Percentiles rank a stretch among this genome's conserved stretches.
Evolutionary conservation across 139 green algal species (phyloP).

Genomic region (Asterochloris sp.): DNA sequence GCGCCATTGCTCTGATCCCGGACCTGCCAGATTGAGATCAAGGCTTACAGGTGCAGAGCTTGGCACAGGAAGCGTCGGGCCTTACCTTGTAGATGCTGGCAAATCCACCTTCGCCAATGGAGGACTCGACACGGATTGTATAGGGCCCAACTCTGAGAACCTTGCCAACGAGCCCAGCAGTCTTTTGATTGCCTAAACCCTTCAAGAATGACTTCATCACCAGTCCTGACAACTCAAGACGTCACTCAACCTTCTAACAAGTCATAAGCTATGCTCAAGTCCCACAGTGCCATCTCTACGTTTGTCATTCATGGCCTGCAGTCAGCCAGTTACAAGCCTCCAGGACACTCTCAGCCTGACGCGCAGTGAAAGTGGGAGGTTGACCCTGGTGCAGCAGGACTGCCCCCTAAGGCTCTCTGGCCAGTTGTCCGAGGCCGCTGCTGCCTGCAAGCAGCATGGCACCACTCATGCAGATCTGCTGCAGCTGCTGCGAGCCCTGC

Average conservation of each 20-base stretch:
- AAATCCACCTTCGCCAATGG: slow-evolving; percentile 62
- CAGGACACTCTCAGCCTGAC: background rate
- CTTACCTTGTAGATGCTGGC: slow-evolving; percentile 63
- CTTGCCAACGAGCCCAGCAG: slow-evolving; percentile 17
- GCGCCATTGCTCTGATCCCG: slow-evolving; percentile 37
- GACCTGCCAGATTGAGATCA: background rate
- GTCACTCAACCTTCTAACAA: background rate
- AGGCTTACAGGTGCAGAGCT: background rate
- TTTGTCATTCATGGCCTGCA: background rate
- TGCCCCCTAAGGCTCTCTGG: no score
- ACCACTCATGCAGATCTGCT: no score
- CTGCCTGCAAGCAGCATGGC: no score
- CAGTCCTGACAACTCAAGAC: background rate
- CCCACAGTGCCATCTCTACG: background rate
- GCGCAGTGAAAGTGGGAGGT: background rate
- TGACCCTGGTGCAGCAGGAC: background rate
- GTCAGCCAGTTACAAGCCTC: background rate
- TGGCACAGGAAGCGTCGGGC: no score
- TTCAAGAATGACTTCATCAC: background rate
- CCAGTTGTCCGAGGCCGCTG: no score
- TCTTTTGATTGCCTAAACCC: background rate
- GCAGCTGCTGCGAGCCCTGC: no score
- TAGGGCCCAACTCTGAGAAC: slow-evolving; percentile 22
- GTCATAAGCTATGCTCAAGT: background rate
- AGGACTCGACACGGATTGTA: slow-evolving; percentile 42